Percentiles rank a stretch among this genome's conserved stretches.
These are phyloP conservation scores for Pythium insidiosum DNA, from an alignment of 352 stramenopile species.

Conservation along the genomic window DNA sequence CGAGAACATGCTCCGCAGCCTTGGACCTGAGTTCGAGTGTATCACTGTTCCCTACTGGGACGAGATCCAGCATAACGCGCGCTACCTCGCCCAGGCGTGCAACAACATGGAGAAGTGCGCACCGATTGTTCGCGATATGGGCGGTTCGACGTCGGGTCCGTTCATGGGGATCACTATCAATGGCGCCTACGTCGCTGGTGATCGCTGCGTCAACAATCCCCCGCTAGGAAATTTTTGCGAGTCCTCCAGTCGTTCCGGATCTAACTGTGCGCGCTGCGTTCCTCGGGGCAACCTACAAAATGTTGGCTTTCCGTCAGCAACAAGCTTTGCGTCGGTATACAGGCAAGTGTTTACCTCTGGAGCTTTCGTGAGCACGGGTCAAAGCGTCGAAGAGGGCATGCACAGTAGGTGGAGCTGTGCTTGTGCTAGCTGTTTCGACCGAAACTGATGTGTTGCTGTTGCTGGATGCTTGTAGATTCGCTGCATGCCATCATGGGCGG, in stretches of 20 bases:
- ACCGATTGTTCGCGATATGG: constrained; percentile 25
- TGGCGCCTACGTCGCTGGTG: constrained; percentile 6
- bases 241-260: constrained; percentile 13
- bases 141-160: constrained; percentile 11
- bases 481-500: constrained; percentile 34
- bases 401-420: constrained; percentile 46
- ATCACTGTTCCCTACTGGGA: constrained; percentile 65
- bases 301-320: constrained; percentile 19
- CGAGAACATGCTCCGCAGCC: constrained; percentile 65
- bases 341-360: constrained; percentile 32
- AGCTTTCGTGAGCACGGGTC: constrained; percentile 15
- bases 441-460: neutral
- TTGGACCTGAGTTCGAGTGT: constrained; percentile 28
- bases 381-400: constrained; percentile 26
- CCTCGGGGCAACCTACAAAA: constrained; percentile 11
- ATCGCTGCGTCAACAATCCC: constrained; percentile 19
- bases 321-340: constrained; percentile 32
- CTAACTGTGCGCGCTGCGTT: constrained; percentile 27
- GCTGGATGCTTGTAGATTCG: constrained; percentile 16
- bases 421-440: neutral
- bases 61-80: constrained; percentile 22
- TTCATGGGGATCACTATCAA: constrained; percentile 22
- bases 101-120: constrained; percentile 24
- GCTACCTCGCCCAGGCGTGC: constrained; percentile 15
- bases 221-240: constrained; percentile 45